phyloP scores from a whole-genome alignment of 305 asterid genomes.

The Nicotiana rustica region DNA sequence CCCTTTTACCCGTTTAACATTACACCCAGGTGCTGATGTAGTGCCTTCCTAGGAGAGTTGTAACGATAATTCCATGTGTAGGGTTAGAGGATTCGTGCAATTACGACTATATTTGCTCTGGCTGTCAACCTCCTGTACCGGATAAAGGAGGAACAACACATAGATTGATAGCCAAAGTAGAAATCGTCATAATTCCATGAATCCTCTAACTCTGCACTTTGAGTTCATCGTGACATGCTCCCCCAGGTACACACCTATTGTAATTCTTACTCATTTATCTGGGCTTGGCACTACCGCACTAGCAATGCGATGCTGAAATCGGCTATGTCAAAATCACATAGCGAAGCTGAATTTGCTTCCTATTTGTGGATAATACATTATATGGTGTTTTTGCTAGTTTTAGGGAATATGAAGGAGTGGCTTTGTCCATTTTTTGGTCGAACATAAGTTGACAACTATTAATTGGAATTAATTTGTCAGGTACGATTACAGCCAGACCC shows the following conservation, averaged over 20 bases:
- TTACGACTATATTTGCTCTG: not conserved
- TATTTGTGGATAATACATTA: not conserved
- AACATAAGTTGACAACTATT: not conserved
- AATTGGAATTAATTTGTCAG: conserved; percentile 43
- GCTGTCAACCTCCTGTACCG: not conserved
- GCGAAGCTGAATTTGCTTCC: not conserved
- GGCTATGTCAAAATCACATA: not conserved
- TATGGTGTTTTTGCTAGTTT: not conserved
- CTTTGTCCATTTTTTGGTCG: not conserved
- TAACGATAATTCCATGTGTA: not conserved
- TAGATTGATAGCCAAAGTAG: not conserved
- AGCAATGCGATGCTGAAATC: not conserved
- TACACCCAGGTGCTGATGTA: not conserved
- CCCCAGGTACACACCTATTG: not conserved
- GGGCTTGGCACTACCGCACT: not conserved
- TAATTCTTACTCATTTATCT: not conserved
- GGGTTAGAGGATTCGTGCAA: not conserved
- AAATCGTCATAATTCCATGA: not conserved
- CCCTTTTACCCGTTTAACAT: not conserved
- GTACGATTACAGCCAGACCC: conserved; percentile 88
- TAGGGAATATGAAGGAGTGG: not conserved
- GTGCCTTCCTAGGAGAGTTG: not conserved
- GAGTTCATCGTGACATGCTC: not conserved
- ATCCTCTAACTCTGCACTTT: not conserved
- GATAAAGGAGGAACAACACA: not conserved